Percentiles rank a stretch among this genome's conserved stretches.
Evolutionary conservation across 805 yeast genomes (phyloP).

Genomic region (Millerozyma miso): DNA sequence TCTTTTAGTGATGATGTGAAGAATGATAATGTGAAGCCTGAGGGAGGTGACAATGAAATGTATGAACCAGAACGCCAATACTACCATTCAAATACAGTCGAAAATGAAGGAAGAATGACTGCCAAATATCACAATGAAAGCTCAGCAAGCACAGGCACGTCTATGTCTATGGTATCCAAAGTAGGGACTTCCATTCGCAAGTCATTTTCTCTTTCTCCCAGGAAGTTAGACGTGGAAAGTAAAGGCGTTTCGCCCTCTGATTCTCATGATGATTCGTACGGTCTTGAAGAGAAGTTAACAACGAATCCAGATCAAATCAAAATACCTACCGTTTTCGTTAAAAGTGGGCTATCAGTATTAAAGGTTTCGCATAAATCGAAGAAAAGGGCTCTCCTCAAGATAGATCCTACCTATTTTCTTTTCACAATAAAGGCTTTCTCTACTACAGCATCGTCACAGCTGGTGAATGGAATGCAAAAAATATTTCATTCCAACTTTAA

Average conservation of each 20-base stretch:
- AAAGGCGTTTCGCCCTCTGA: neutral
- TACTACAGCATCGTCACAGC: constrained; percentile 22
- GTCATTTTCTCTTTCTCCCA: neutral
- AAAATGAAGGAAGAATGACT: no score
- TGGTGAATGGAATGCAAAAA: constrained; percentile 13
- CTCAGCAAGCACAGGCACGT: neutral
- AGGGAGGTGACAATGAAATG: no score
- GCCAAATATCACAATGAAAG: neutral
- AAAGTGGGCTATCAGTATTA: constrained; percentile 58
- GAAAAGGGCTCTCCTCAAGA: constrained; percentile 51
- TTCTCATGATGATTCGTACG: constrained; percentile 3
- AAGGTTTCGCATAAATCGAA: constrained; percentile 69
- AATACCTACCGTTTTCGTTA: constrained; percentile 45
- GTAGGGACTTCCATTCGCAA: neutral
- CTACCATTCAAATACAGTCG: no score
- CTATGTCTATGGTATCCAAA: neutral
- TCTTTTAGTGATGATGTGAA: neutral
- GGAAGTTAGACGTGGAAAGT: neutral
- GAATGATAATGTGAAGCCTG: neutral
- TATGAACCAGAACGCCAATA: no score
- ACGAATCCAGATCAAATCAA: constrained; percentile 11
- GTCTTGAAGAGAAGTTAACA: constrained; percentile 6
- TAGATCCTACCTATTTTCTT: constrained; percentile 52
- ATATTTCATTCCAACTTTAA: constrained; percentile 10
- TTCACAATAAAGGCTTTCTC: constrained; percentile 45